Percentiles rank a stretch among this genome's conserved stretches.
These are phyloP conservation scores for Fusarium xyrophilum DNA, from an alignment of 2,329 filamentous ascomycete genomes.

Conservation along the genomic window DNA sequence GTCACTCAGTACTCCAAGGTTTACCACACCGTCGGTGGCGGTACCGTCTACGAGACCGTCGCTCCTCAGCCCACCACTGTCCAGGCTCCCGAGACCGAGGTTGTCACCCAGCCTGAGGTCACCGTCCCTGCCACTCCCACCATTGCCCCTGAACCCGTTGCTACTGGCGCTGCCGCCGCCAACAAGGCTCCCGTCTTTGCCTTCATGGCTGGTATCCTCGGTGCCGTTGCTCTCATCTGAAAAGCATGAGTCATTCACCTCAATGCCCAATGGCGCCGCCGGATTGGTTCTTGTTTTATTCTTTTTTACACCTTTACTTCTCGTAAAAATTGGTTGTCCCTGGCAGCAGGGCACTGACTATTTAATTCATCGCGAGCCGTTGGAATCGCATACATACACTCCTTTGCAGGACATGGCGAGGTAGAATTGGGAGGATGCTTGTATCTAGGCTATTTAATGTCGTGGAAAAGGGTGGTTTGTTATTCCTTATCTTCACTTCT, in stretches of 20 bases:
- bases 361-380: constrained; percentile 24
- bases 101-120: constrained; percentile 32
- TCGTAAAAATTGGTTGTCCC: constrained; percentile 19
- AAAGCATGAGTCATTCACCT: background rate
- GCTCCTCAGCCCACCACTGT: constrained; percentile 43
- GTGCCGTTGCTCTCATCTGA: constrained; percentile 49
- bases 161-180: constrained; percentile 43
- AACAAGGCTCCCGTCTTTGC: constrained; percentile 47
- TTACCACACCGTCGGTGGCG: constrained; percentile 37
- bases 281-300: constrained; percentile 14
- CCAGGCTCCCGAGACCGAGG: constrained; percentile 37
- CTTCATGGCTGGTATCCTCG: constrained; percentile 49
- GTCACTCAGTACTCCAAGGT: constrained; percentile 41
- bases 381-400: constrained; percentile 19
- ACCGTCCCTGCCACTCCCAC: constrained; percentile 34
- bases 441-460: constrained; percentile 18
- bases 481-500: constrained; percentile 19
- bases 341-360: constrained; percentile 9
- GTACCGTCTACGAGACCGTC: constrained; percentile 41
- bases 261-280: constrained; percentile 1
- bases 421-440: constrained; percentile 8
- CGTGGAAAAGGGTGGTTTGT: constrained; percentile 9
- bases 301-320: constrained; percentile 14
- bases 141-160: constrained; percentile 35
- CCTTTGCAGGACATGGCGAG: constrained; percentile 16